Percentiles rank a stretch among this genome's conserved stretches.
These are phyloP conservation scores for Bothriochloa decipiens DNA, from an alignment of 176 grass and related monocot species.

Conservation along the genomic window DNA sequence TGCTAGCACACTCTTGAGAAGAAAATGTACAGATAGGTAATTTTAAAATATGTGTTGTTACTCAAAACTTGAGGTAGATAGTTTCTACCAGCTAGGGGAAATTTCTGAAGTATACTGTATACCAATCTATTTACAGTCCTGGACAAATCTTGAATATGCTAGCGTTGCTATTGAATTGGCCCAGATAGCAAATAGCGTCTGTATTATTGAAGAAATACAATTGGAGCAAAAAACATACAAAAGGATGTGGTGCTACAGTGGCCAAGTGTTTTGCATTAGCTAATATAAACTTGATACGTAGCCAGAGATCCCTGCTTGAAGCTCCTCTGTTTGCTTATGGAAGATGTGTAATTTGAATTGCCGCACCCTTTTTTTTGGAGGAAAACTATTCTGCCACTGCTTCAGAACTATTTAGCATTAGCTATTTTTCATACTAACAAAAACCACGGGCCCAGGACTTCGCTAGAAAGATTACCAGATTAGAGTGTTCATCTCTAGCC, in stretches of 20 bases:
- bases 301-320: background rate
- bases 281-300: conserved; percentile 25
- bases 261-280: background rate
- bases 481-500: too few relatives aligned
- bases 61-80: conserved; percentile 25
- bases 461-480: conserved; percentile 35
- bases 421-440: conserved; percentile 8
- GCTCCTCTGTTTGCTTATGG: conserved; percentile 9
- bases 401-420: background rate
- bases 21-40: conserved; percentile 30
- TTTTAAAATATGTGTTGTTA: conserved; percentile 1
- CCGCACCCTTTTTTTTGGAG: background rate
- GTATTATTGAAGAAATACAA: conserved; percentile 22
- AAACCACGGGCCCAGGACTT: conserved; percentile 25
- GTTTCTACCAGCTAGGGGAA: conserved; percentile 9
- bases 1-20: background rate
- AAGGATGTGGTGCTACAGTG: conserved; percentile 8
- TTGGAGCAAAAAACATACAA: background rate
- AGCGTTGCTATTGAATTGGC: background rate
- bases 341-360: background rate
- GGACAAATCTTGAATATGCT: background rate
- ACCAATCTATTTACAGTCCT: background rate
- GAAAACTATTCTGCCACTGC: background rate
- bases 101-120: conserved; percentile 13
- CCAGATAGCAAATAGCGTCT: conserved; percentile 9